Evolutionary conservation across 176 grass and related monocot species (phyloP).

Genomic region (Cymbopogon citratus): DNA sequence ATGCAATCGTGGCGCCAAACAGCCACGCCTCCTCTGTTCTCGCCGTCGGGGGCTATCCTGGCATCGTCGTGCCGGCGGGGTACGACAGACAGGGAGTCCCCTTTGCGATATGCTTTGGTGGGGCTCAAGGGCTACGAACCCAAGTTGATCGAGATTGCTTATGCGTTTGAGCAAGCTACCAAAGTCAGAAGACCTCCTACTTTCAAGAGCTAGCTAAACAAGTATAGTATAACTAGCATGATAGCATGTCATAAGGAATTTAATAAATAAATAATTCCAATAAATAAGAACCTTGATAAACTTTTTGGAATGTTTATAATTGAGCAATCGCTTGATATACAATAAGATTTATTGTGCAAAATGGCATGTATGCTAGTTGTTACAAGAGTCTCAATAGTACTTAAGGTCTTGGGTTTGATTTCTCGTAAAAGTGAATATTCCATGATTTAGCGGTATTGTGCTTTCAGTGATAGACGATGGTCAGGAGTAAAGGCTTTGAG

Average conservation of each 20-base stretch:
- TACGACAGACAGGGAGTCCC: conserved; percentile 32
- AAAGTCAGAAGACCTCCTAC: conserved; percentile 31
- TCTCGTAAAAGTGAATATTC: too few relatives aligned
- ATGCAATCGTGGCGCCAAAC: conserved; percentile 30
- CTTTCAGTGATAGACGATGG: too few relatives aligned
- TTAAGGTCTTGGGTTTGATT: too few relatives aligned
- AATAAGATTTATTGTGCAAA: too few relatives aligned
- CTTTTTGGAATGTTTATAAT: too few relatives aligned
- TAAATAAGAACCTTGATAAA: background rate
- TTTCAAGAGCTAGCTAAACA: background rate
- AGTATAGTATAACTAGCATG: background rate
- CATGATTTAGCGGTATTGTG: too few relatives aligned
- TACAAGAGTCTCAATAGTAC: too few relatives aligned
- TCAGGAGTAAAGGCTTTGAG: too few relatives aligned
- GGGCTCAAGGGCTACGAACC: conserved; percentile 53
- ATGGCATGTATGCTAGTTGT: too few relatives aligned
- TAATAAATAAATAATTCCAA: background rate
- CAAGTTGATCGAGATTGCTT: conserved; percentile 53
- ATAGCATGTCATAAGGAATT: background rate
- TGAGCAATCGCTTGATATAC: too few relatives aligned
- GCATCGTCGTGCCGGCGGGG: conserved; percentile 54
- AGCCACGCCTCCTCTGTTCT: background rate
- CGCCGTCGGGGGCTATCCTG: conserved; percentile 50
- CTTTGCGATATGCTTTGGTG: conserved; percentile 52
- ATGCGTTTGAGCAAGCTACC: conserved; percentile 58